These are phyloP conservation scores for Scopulariopsis brevicaulis DNA, from an alignment of 2,329 filamentous ascomycete species.

Conservation along the genomic window DNA sequence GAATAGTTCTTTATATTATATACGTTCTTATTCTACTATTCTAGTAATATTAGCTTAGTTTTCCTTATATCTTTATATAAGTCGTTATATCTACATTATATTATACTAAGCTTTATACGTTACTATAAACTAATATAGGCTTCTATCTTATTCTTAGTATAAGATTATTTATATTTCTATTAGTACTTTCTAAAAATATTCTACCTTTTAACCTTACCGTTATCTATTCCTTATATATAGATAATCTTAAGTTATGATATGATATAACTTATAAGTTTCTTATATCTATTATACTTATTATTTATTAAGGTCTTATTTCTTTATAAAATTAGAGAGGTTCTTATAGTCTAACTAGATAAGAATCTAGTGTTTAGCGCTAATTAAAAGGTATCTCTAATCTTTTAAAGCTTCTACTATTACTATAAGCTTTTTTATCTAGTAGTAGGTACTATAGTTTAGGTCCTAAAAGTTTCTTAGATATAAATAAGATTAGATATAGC, in stretches of 20 bases:
- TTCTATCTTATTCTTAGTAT: neutral
- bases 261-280: neutral
- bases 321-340: neutral
- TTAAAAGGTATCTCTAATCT: neutral
- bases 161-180: too few relatives aligned
- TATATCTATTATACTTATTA: neutral
- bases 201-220: constrained; percentile 1
- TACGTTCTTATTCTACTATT: neutral
- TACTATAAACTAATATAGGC: neutral
- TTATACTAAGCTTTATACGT: neutral
- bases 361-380: neutral
- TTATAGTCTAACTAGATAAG: neutral
- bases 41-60: neutral
- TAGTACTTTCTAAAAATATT: too few relatives aligned
- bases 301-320: neutral
- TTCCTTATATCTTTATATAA: neutral
- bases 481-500: constrained; percentile 1
- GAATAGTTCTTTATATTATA: neutral
- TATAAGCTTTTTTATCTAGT: constrained; percentile 10
- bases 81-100: neutral
- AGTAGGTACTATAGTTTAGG: constrained; percentile 9
- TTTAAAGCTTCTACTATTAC: constrained; percentile 7
- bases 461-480: constrained; percentile 3
- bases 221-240: constrained; percentile 4
- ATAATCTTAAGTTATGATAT: neutral